These are phyloP conservation scores for Ophidiomyces ophidiicola DNA, from an alignment of 2,329 filamentous ascomycete genomes.

Conservation along the genomic window DNA sequence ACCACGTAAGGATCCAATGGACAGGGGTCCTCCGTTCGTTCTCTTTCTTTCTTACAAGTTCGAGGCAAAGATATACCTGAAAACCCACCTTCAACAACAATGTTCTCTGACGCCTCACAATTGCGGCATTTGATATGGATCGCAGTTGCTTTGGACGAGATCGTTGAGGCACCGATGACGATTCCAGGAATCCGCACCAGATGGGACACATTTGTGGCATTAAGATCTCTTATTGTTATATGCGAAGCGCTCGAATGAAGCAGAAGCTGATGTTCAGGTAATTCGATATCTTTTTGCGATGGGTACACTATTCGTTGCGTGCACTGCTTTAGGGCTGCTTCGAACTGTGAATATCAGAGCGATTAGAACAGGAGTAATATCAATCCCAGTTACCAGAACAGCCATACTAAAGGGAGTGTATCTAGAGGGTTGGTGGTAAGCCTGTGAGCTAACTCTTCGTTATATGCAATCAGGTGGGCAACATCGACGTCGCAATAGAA, in stretches of 20 bases:
- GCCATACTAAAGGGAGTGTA: slow-evolving; percentile 77
- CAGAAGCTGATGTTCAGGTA: slow-evolving; percentile 88
- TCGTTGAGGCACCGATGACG: slow-evolving; percentile 90
- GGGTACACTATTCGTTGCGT: slow-evolving; percentile 90
- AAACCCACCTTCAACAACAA: slow-evolving; percentile 74
- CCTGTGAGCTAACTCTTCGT: slow-evolving; percentile 84
- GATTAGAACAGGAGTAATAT: background rate
- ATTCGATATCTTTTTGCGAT: slow-evolving; percentile 50
- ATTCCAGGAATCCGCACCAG: slow-evolving; percentile 96
- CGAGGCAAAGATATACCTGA: slow-evolving; percentile 74
- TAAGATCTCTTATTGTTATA: slow-evolving; percentile 85
- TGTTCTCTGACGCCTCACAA: slow-evolving; percentile 58
- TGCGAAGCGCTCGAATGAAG: slow-evolving; percentile 84
- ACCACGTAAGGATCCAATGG: slow-evolving; percentile 94
- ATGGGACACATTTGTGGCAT: slow-evolving; percentile 81
- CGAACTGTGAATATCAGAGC: slow-evolving; percentile 51
- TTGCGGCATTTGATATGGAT: slow-evolving; percentile 79
- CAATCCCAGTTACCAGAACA: background rate
- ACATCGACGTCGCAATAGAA: slow-evolving; percentile 96
- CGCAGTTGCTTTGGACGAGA: slow-evolving; percentile 87
- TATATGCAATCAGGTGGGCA: slow-evolving; percentile 87
- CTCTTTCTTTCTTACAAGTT: slow-evolving; percentile 54
- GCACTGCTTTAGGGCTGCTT: slow-evolving; percentile 76
- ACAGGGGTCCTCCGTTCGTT: slow-evolving; percentile 56
- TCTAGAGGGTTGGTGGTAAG: slow-evolving; percentile 82